A percentile compares a stretch with the other conserved stretches of the same genome.
Evolutionary conservation across 306 rosid genomes (phyloP).

Genomic region (Cucumis cinereus): DNA sequence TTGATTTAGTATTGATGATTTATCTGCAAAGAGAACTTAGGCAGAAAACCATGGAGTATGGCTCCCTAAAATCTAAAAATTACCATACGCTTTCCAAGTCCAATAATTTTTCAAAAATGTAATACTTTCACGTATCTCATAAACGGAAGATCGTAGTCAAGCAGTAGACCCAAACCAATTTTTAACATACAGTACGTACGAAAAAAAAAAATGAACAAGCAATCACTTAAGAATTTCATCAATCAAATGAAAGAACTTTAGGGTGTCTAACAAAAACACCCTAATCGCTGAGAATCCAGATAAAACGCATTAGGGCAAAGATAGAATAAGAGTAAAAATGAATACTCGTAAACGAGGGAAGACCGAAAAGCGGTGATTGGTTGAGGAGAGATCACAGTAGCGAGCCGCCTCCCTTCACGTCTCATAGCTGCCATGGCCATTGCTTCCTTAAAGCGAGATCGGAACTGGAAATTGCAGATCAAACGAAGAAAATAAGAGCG

Average conservation of each 20-base stretch:
- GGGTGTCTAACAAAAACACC: not conserved
- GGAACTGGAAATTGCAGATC: slow-evolving; percentile 2
- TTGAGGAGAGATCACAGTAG: slow-evolving; percentile 44
- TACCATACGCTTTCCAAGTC: not conserved
- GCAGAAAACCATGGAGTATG: not conserved
- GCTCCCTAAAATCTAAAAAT: not conserved
- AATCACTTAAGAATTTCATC: not conserved
- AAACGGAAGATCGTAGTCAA: not conserved
- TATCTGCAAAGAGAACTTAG: not conserved
- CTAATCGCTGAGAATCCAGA: not conserved
- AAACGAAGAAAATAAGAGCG: not conserved
- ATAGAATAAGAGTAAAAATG: not conserved
- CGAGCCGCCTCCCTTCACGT: slow-evolving; percentile 83
- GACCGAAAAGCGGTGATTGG: slow-evolving; percentile 37
- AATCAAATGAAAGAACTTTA: not conserved
- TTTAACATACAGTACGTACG: not conserved
- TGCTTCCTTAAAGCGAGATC: slow-evolving; percentile 16
- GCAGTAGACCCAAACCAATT: not conserved
- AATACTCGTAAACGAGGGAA: slow-evolving; percentile 31
- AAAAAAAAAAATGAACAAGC: not conserved
- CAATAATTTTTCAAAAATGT: not conserved
- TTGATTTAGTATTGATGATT: not conserved
- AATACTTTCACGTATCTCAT: not conserved
- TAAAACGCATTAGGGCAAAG: not conserved
- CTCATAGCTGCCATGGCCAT: slow-evolving; percentile 94